Conservation (phyloP, 1,139 yeast genomes). For the Magnusiomyces magnusii region DNA sequence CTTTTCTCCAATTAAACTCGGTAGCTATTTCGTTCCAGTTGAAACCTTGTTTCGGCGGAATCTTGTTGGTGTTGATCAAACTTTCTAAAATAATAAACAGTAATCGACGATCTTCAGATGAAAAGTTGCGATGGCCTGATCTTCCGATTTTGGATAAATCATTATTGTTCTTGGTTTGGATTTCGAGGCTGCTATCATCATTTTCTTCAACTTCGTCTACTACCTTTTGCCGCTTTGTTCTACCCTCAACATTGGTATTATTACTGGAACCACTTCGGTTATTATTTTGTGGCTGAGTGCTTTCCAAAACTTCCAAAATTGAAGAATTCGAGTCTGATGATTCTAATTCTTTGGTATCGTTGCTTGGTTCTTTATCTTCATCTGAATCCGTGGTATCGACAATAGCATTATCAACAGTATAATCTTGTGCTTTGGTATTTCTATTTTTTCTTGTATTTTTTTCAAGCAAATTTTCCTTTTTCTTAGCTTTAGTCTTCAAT, state of each 20-base stretch:
- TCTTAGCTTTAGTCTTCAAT: neutral
- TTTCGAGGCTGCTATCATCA: neutral
- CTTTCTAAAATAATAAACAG: neutral
- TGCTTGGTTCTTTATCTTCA: neutral
- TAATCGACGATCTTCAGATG: neutral
- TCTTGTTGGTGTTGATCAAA: neutral
- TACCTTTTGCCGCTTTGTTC: neutral
- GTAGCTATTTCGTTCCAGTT: neutral
- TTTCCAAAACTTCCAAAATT: neutral
- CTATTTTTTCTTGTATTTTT: too few species aligned
- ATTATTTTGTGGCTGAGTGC: neutral
- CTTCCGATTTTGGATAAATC: neutral
- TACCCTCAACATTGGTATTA: neutral
- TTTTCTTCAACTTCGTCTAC: neutral
- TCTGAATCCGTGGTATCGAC: neutral
- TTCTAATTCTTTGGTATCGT: neutral
- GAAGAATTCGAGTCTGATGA: neutral
- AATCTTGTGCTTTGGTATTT: neutral
- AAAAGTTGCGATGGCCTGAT: constrained; percentile 1
- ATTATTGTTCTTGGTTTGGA: neutral
- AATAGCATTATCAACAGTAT: neutral
- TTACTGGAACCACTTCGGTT: neutral
- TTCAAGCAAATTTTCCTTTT: neutral
- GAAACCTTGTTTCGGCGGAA: neutral
- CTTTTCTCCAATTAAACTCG: constrained; percentile 1